These are phyloP conservation scores for Neostapfia colusana DNA, from an alignment of 176 grass and related monocot species.

Conservation along the genomic window DNA sequence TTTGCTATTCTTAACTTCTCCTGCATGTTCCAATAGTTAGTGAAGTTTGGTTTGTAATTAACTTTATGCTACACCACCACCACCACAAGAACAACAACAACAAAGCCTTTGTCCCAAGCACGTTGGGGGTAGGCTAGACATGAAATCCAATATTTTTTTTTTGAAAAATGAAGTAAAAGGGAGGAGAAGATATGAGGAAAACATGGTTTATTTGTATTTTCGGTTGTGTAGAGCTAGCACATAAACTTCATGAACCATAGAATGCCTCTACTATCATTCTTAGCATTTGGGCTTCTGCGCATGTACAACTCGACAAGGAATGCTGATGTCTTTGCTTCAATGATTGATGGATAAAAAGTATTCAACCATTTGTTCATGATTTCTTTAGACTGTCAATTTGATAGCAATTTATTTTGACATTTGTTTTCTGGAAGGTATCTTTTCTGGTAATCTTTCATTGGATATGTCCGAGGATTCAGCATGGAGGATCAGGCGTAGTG, in stretches of 20 bases:
- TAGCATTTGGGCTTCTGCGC: background rate
- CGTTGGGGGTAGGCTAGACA: too few species aligned
- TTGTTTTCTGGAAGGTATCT: conserved; percentile 54
- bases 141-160: too few species aligned
- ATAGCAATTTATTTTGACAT: conserved; percentile 10
- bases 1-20: conserved; percentile 13
- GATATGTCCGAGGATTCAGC: conserved; percentile 71
- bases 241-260: conserved; percentile 4
- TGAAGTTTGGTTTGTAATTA: conserved; percentile 24
- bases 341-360: conserved; percentile 2
- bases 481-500: conserved; percentile 83
- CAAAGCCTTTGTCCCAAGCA: too few species aligned
- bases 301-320: background rate
- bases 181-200: too few species aligned
- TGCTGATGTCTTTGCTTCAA: conserved; percentile 13
- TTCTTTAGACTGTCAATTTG: conserved; percentile 19
- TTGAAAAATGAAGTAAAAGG: too few species aligned
- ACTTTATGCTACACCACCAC: conserved; percentile 7
- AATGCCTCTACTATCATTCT: conserved; percentile 5
- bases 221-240: background rate
- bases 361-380: conserved; percentile 1
- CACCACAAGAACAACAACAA: too few species aligned
- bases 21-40: background rate
- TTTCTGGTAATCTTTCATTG: conserved; percentile 85
- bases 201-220: conserved; percentile 11